Percentiles rank a stretch among this genome's conserved stretches.
Evolutionary conservation across 495 filamentous ascomycete species (phyloP).

Genomic region (Xylaria sp.): DNA sequence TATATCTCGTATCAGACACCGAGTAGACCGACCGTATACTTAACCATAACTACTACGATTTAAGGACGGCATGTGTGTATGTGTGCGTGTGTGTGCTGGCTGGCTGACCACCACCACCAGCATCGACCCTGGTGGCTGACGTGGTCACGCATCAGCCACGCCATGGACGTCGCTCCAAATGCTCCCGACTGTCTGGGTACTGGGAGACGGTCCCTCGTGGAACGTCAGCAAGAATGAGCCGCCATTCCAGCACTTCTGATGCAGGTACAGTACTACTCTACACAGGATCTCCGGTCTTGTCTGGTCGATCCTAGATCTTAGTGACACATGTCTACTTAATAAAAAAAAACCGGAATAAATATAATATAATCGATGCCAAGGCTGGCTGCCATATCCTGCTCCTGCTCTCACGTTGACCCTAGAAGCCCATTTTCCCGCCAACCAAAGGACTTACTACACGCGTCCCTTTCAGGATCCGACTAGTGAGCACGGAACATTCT

Average conservation of each 20-base stretch:
- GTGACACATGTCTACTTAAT: background rate
- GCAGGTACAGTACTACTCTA: constrained; percentile 29
- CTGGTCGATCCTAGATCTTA: background rate
- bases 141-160: constrained; percentile 19
- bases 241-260: constrained; percentile 17
- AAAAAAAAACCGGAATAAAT: background rate
- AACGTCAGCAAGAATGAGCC: constrained; percentile 16
- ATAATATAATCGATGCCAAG: background rate
- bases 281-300: background rate
- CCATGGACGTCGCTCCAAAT: background rate
- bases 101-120: constrained; percentile 19
- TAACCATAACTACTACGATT: background rate
- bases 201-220: constrained; percentile 7
- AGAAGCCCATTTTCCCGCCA: background rate
- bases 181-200: constrained; percentile 19
- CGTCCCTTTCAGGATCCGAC: background rate
- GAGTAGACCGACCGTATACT: background rate
- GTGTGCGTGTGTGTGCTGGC: background rate
- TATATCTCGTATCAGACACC: background rate
- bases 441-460: background rate
- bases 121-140: constrained; percentile 19
- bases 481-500: background rate
- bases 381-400: background rate
- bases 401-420: background rate
- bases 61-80: too few relatives aligned